phyloP scores from a whole-genome alignment of 371 early-diverging fungal genomes.

The Mucor plumbeus region DNA sequence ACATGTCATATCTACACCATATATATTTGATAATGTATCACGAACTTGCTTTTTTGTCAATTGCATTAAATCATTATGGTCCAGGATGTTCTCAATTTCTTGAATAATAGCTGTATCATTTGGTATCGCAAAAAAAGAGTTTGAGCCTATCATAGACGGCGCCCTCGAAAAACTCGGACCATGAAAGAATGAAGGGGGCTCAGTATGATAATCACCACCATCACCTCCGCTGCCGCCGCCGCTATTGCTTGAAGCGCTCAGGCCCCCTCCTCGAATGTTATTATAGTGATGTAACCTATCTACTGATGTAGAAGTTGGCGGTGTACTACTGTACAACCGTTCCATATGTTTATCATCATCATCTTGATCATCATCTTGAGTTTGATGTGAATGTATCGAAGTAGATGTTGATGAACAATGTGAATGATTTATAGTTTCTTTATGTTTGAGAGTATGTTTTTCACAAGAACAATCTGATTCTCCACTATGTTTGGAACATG shows the following conservation, averaged over 20 bases:
- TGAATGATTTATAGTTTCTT: not conserved
- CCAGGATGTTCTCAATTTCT: conserved; percentile 75
- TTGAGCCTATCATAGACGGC: conserved; percentile 12
- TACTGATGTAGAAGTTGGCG: not conserved
- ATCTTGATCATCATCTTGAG: not conserved
- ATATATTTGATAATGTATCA: conserved; percentile 71
- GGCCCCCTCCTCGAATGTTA: not conserved
- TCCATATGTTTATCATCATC: not conserved
- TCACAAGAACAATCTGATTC: conserved; percentile 18
- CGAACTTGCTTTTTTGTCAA: conserved; percentile 88
- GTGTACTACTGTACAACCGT: not conserved
- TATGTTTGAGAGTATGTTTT: not conserved
- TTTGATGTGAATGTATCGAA: conserved; percentile 1
- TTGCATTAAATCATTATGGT: conserved; percentile 73
- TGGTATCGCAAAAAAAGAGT: conserved; percentile 16
- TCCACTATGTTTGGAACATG: conserved; percentile 12
- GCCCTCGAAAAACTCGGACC: conserved; percentile 12
- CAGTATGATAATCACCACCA: not conserved
- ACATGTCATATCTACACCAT: conserved; percentile 79
- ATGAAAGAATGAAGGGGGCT: conserved; percentile 2
- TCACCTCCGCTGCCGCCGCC: not conserved
- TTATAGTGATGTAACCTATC: not conserved
- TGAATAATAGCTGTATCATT: conserved; percentile 74
- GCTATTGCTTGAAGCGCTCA: not conserved
- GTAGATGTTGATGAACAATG: conserved; percentile 12